These are phyloP conservation scores for Vitis hybrid DNA, from an alignment of 177 flowering plant genomes.

Conservation along the genomic window DNA sequence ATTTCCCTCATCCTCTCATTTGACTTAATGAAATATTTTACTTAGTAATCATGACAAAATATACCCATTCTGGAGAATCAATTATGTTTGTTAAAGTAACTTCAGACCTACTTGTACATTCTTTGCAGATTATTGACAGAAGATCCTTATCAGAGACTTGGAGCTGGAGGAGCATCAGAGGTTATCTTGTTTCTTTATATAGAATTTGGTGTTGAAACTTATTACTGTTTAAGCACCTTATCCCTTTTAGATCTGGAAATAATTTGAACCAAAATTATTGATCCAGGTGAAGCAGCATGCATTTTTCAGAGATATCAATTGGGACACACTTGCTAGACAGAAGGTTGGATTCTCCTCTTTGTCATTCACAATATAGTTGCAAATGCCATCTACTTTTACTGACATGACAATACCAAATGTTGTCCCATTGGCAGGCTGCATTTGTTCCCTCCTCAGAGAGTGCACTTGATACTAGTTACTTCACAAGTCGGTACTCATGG, in stretches of 20 bases:
- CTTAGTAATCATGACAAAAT: neutral
- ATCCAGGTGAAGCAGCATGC: constrained; percentile 88
- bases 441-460: constrained; percentile 96
- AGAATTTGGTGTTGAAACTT: neutral
- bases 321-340: constrained; percentile 99
- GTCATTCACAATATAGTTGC: neutral
- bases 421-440: constrained; percentile 70
- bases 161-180: constrained; percentile 95
- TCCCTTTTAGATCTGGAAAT: neutral
- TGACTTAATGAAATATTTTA: too few relatives aligned
- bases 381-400: neutral
- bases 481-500: constrained; percentile 95
- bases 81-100: neutral
- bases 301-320: constrained; percentile 90
- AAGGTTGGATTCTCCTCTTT: constrained; percentile 51
- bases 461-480: constrained; percentile 94
- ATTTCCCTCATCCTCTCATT: neutral
- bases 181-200: constrained; percentile 28
- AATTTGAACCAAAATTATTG: neutral
- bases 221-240: neutral
- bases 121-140: constrained; percentile 79
- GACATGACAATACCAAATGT: neutral
- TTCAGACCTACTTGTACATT: neutral
- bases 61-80: neutral
- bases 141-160: constrained; percentile 97